Evolutionary conservation across 179 eudicot genomes (phyloP).

Genomic region (Gypsophila paniculata): DNA sequence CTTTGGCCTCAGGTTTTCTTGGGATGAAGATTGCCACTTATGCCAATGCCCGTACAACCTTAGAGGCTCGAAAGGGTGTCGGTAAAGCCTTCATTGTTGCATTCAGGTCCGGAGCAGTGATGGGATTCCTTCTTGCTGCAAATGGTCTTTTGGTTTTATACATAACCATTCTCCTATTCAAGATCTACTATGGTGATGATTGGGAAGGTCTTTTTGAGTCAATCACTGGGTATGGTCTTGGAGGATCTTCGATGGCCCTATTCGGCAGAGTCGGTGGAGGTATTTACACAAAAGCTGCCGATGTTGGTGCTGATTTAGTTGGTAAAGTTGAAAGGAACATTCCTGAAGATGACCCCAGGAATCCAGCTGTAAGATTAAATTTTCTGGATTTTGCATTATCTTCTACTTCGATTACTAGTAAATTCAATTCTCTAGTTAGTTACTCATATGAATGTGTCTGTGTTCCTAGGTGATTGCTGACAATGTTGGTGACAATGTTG

Average conservation of each 20-base stretch:
- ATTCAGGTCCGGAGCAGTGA: conserved; percentile 91
- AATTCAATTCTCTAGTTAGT: not conserved
- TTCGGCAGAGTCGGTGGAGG: conserved; percentile 98
- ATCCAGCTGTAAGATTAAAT: conserved; percentile 63
- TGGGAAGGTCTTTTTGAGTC: conserved; percentile 95
- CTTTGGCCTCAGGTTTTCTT: conserved; percentile 82
- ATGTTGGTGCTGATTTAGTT: conserved; percentile 96
- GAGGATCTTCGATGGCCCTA: conserved; percentile 95
- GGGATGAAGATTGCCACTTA: conserved; percentile 97
- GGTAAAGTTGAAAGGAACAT: conserved; percentile 93
- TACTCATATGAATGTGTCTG: not conserved
- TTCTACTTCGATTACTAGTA: not conserved
- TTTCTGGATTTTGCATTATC: not conserved
- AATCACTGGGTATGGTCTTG: conserved; percentile 94
- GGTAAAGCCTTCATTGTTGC: conserved; percentile 86
- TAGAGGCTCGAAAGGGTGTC: conserved; percentile 95
- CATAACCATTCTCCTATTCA: conserved; percentile 69
- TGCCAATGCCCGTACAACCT: conserved; percentile 91
- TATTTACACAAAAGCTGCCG: conserved; percentile 94
- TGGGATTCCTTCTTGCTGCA: conserved; percentile 98
- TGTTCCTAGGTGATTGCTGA: conserved; percentile 81
- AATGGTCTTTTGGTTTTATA: conserved; percentile 83
- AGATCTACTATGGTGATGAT: conserved; percentile 91
- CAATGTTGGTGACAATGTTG: conserved; percentile 94
- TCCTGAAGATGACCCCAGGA: conserved; percentile 95